A percentile compares a stretch with the other conserved stretches of the same genome.
Conservation (phyloP, 768 basidiomycete species). For the Chalciporus piperatus region DNA sequence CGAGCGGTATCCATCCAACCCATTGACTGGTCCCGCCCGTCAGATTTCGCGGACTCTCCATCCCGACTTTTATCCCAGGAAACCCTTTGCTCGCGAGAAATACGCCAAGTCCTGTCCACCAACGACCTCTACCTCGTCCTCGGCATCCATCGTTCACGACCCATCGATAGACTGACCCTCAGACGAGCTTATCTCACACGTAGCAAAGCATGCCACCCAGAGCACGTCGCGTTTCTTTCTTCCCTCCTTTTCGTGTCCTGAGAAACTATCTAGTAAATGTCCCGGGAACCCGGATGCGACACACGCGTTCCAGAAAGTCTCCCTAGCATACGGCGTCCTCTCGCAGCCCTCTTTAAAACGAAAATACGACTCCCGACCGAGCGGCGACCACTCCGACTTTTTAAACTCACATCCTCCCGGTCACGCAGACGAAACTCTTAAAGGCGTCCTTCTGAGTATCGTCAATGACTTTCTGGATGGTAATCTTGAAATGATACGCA, state of each 20-base stretch:
- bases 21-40: slow-evolving; percentile 28
- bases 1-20: slow-evolving; percentile 30
- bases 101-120: slow-evolving; percentile 50
- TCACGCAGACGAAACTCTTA: slow-evolving; percentile 77
- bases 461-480: slow-evolving; percentile 84
- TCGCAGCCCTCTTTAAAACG: slow-evolving; percentile 68
- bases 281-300: slow-evolving; percentile 73
- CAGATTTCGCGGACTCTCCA: slow-evolving; percentile 1
- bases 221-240: slow-evolving; percentile 49
- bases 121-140: slow-evolving; percentile 75
- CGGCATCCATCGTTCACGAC: slow-evolving; percentile 50
- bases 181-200: slow-evolving; percentile 74
- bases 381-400: slow-evolving; percentile 43
- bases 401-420: slow-evolving; percentile 50
- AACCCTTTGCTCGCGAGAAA: slow-evolving; percentile 14
- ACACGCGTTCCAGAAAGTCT: slow-evolving; percentile 82
- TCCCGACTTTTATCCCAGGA: slow-evolving; percentile 6
- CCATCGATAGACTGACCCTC: slow-evolving; percentile 59
- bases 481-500: slow-evolving; percentile 81
- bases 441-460: slow-evolving; percentile 67
- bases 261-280: slow-evolving; percentile 60
- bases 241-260: slow-evolving; percentile 3
- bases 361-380: slow-evolving; percentile 61
- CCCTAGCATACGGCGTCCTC: slow-evolving; percentile 79
- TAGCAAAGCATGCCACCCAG: slow-evolving; percentile 80